Conservation (phyloP, 148 eudicot genomes). For the Rhododendron simsii region DNA sequence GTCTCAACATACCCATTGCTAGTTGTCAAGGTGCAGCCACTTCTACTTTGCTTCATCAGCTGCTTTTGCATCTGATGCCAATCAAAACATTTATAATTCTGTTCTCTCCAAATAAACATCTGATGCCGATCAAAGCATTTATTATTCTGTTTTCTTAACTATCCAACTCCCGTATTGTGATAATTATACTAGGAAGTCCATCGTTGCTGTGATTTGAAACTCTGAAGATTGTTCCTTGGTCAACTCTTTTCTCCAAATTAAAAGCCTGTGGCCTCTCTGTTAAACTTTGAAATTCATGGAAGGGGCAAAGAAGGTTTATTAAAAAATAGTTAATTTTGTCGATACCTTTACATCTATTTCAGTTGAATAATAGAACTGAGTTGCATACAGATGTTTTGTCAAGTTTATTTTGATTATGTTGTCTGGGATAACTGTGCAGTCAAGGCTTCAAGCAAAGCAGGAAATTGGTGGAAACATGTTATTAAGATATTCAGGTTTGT, state of each 20-base stretch:
- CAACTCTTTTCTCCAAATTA: background rate
- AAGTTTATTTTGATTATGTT: background rate
- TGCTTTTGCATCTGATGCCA: background rate
- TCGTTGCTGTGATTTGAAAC: background rate
- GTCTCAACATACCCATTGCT: conserved; percentile 82
- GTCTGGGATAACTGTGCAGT: conserved; percentile 38
- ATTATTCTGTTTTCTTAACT: background rate
- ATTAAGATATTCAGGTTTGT: conserved; percentile 71
- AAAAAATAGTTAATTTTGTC: background rate
- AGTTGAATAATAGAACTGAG: background rate
- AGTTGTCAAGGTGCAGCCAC: conserved; percentile 75
- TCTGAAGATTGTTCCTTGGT: background rate
- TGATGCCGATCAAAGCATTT: background rate
- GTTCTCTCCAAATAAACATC: background rate
- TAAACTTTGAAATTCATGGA: background rate
- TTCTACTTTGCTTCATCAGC: background rate
- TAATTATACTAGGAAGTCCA: background rate
- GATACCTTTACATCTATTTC: background rate
- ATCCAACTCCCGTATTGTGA: background rate
- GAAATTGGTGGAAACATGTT: conserved; percentile 64
- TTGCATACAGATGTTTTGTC: background rate
- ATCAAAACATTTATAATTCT: background rate
- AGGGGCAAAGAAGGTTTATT: background rate
- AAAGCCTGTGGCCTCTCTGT: background rate
- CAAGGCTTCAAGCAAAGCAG: conserved; percentile 97